Base-by-base conservation (phyloP, 768 basidiomycete species). In the Vararia minispora region DNA sequence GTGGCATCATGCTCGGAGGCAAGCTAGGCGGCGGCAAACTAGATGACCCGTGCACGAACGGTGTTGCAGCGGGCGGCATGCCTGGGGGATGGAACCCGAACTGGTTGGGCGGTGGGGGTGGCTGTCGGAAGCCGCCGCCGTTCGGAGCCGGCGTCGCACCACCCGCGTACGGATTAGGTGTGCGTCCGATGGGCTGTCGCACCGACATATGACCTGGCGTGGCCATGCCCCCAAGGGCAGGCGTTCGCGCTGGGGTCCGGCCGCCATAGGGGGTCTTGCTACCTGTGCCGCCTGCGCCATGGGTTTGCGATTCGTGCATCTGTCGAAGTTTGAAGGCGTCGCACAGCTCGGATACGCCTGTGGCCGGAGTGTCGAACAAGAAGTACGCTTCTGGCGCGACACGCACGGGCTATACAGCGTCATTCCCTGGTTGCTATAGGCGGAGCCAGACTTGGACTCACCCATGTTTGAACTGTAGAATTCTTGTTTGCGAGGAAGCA, bases 281-380 rank as follows among this genome's bases (percentile, higher is more conserved):
- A 31, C 80, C 78, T 4, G 59, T 60, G 9, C 65, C 56, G 48
- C 51, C 62, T 54, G 45, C 68, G 55, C 54, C 72, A 41, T 64
- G 65, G 68, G 67, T 82, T 67, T 68, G 66, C n/a, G 82, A 80
- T 57, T 85, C 79, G 49, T 86, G 79, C 30, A 84, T 63, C 62
- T 87, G 83, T 49, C 83, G 82, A 45, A 28, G 39, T 76, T 97
- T 97, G 76, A 98, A 98, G 14, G 92, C 91, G 56, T 97, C 92
- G 47, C 94, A 95, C 4, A 98, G 63, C 57, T 95, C 90, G 4
- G 86, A 79, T 18, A 98, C 88, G 26, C 88, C 90, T 6, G 86
- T 79, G 18, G 89, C 87, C 32, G 88, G 76, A 5, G 88, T 86
- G 47, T 91, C 88, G 50, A 88, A 89, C 13, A 97, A 71, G 53